Percentiles rank a stretch among this genome's conserved stretches.
These are phyloP conservation scores for Asclepias syriaca DNA, from an alignment of 257 asterid genomes.

Conservation along the genomic window DNA sequence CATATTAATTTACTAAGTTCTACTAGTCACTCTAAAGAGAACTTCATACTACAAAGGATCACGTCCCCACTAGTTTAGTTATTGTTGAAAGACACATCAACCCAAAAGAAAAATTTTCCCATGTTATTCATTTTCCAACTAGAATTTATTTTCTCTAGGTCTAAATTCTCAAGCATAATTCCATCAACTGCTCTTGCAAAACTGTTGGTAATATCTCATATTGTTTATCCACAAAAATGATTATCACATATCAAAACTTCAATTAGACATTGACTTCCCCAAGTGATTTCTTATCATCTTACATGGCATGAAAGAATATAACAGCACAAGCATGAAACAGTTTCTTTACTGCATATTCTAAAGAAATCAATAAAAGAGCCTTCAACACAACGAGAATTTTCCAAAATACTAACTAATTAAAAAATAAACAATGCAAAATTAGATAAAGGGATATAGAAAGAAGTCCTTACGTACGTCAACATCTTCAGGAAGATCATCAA, in stretches of 20 bases:
- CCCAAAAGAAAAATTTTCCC: neutral
- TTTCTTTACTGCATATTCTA: neutral
- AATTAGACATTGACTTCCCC: neutral
- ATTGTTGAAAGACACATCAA: too few species aligned
- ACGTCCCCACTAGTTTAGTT: neutral
- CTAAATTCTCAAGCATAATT: neutral
- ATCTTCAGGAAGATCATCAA: slow-evolving; percentile 72
- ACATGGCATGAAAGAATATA: neutral
- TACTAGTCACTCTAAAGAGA: neutral
- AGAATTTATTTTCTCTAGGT: neutral
- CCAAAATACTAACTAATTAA: neutral
- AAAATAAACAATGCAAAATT: neutral
- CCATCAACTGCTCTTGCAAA: neutral
- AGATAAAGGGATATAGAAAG: slow-evolving; percentile 27
- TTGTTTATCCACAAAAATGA: neutral
- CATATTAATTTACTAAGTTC: neutral
- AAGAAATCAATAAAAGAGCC: neutral
- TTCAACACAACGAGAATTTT: neutral
- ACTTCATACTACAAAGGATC: neutral
- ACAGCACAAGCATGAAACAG: neutral
- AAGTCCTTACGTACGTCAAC: slow-evolving; percentile 83
- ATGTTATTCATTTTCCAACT: neutral
- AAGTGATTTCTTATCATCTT: neutral
- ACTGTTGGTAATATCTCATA: too few species aligned
- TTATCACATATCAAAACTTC: neutral